Conservation (phyloP, 2,329 filamentous ascomycete species). For the Madurella mycetomatis region DNA sequence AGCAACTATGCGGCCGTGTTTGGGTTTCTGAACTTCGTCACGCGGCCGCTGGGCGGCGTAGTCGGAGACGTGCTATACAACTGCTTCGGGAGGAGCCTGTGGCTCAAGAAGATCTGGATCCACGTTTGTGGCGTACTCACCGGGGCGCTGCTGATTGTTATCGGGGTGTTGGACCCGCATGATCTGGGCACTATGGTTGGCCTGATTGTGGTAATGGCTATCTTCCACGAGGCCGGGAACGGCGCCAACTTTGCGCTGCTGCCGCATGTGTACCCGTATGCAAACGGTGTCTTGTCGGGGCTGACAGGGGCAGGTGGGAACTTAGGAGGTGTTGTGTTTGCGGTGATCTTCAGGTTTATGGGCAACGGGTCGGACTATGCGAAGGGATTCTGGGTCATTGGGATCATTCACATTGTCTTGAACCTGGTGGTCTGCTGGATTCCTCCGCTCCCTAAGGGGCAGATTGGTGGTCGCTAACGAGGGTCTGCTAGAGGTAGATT, state of each 20-base stretch:
- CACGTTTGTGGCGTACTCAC: slow-evolving; percentile 58
- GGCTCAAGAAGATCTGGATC: slow-evolving; percentile 54
- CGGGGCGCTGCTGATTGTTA: slow-evolving; percentile 57
- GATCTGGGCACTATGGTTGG: slow-evolving; percentile 64
- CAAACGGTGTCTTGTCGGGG: slow-evolving; percentile 75
- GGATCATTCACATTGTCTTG: slow-evolving; percentile 65
- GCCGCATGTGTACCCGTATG: slow-evolving; percentile 77
- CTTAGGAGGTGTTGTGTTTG: slow-evolving; percentile 77
- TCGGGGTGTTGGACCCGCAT: slow-evolving; percentile 61
- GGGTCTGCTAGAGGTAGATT: no score
- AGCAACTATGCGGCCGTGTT: slow-evolving; percentile 66
- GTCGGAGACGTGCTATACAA: slow-evolving; percentile 49
- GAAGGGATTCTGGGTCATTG: slow-evolving; percentile 75
- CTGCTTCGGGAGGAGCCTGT: slow-evolving; percentile 31
- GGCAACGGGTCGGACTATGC: slow-evolving; percentile 59
- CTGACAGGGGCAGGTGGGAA: slow-evolving; percentile 77
- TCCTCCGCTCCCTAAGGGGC: slow-evolving; percentile 49
- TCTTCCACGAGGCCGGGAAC: slow-evolving; percentile 82
- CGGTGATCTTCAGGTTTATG: slow-evolving; percentile 74
- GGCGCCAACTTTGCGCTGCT: slow-evolving; percentile 83
- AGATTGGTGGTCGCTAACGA: slow-evolving; percentile 42
- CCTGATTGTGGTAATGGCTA: slow-evolving; percentile 68
- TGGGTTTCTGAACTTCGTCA: slow-evolving; percentile 66
- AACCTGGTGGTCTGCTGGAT: slow-evolving; percentile 61
- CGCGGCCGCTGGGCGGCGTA: slow-evolving; percentile 62